These are phyloP conservation scores for Penicillium frequentans DNA, from an alignment of 2,329 filamentous ascomycete genomes.

Conservation along the genomic window DNA sequence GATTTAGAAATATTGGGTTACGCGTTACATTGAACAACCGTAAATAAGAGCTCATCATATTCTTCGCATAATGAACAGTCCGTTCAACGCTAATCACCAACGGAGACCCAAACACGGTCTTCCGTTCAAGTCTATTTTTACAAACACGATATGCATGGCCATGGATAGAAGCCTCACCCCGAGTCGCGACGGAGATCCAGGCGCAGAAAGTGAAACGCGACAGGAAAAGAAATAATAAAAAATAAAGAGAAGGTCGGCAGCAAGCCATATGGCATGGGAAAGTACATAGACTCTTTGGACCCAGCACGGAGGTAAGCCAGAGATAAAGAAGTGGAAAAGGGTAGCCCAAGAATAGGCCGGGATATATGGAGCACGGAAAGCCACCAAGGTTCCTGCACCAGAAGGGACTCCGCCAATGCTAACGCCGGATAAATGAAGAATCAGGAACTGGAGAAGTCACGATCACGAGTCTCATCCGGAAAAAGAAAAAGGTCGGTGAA, in stretches of 20 bases:
- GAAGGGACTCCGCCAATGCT: slow-evolving; percentile 35
- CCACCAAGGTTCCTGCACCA: slow-evolving; percentile 33
- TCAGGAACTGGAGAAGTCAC: slow-evolving; percentile 27
- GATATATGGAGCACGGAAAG: slow-evolving; percentile 30
- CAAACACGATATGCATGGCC: slow-evolving; percentile 31
- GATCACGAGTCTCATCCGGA: slow-evolving; percentile 22
- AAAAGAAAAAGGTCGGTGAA: slow-evolving; percentile 12
- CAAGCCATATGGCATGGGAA: slow-evolving; percentile 3
- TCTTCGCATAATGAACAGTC: slow-evolving; percentile 33
- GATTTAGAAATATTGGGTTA: background rate
- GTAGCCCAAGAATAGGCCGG: slow-evolving; percentile 12
- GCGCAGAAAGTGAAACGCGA: slow-evolving; percentile 3
- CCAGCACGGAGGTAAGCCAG: background rate
- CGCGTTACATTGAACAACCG: background rate
- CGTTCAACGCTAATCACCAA: slow-evolving; percentile 38
- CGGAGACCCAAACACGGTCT: slow-evolving; percentile 27
- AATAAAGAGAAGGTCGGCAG: slow-evolving; percentile 13
- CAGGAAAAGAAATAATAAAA: slow-evolving; percentile 7
- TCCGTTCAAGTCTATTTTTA: slow-evolving; percentile 40
- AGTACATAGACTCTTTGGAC: background rate
- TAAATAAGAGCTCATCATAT: slow-evolving; percentile 30
- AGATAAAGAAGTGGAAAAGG: slow-evolving; percentile 2
- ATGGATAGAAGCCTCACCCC: slow-evolving; percentile 9
- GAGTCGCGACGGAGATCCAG: slow-evolving; percentile 12
- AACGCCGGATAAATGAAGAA: slow-evolving; percentile 39